Base-by-base conservation (phyloP, 108 stramenopile species). In the Pseudonitzschia delicatissima region DNA sequence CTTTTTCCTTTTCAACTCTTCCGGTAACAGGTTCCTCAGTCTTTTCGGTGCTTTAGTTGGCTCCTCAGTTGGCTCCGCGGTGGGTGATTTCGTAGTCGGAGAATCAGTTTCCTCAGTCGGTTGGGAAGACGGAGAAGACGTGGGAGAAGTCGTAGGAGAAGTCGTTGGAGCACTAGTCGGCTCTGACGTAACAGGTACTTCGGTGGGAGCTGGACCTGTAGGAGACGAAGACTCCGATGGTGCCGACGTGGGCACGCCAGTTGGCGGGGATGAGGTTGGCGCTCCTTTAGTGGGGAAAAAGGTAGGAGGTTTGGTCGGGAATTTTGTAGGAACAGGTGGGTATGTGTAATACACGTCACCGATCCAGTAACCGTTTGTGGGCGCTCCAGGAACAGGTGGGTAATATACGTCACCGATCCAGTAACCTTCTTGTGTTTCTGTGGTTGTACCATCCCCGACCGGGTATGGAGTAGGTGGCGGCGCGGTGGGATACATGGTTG, bases 261-360 rank as follows among this genome's bases (percentile, higher is more conserved):
- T 49, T 49, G 48, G 48, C 8, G 21, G 8, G 7, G 48, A 17
- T 23, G 48, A 17, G n/a, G 18, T 49, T 23, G 48, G 48, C n/a
- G n/a, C n/a, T 17, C 20, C 7, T 21, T 23, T 27, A 12, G 53
- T 55, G 31, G 53, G 53, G 31, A 55, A 55, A 4, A 29, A 29
- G 18, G 53, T 55, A 33, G 53, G 53, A 8, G 53, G 53, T 5
- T 8, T 31, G 5, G 53, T 55, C 17, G 53, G 53, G n/a, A 55
- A 55, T 55, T 33, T 55, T 33, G 53, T 55, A 9, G 53, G 53
- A 34, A 55, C 31, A 11, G 15, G n/a, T 7, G 53, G 53, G 11
- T 2, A 55, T 33, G 32, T 23, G 31, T 27, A 28, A 3, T 45
- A 6, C 15, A 13, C 4, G 15, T 15, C 11, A 45, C 3, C 45